These are phyloP conservation scores for Capronia epimyces DNA, from an alignment of 2,329 filamentous ascomycete species.

Conservation along the genomic window DNA sequence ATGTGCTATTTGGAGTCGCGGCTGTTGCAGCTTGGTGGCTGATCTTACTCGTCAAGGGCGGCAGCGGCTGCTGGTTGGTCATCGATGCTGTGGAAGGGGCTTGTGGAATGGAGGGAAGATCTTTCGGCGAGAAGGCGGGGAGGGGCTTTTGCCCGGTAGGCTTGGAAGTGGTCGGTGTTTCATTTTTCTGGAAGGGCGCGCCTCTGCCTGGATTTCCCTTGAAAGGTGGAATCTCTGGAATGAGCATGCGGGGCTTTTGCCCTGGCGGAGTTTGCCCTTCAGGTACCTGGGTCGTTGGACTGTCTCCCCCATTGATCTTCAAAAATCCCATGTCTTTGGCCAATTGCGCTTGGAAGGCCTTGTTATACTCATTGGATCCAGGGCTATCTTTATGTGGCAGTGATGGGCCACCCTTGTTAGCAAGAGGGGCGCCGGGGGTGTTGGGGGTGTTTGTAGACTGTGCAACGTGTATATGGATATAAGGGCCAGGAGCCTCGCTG, in stretches of 20 bases:
- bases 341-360: conserved; percentile 39
- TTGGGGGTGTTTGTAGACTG: conserved; percentile 35
- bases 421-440: conserved; percentile 42
- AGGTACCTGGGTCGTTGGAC: conserved; percentile 21
- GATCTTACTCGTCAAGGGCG: conserved; percentile 15
- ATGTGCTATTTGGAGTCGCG: conserved; percentile 31
- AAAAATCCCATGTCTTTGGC: conserved; percentile 40
- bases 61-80: conserved; percentile 21
- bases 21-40: conserved; percentile 9
- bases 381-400: conserved; percentile 35
- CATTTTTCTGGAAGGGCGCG: conserved; percentile 22
- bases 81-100: conserved; percentile 14
- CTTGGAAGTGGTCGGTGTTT: conserved; percentile 27
- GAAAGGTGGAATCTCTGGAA: conserved; percentile 35
- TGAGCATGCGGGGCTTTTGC: conserved; percentile 32
- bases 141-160: conserved; percentile 30
- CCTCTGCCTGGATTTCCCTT: conserved; percentile 30
- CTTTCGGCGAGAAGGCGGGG: conserved; percentile 30
- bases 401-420: conserved; percentile 35
- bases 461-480: not conserved
- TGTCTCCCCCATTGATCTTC: conserved; percentile 31
- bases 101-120: conserved; percentile 19
- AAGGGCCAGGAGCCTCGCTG: conserved; percentile 37
- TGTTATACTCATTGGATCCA: conserved; percentile 39
- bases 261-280: conserved; percentile 17